Percentiles rank a stretch among this genome's conserved stretches.
Conservation (phyloP, 768 basidiomycete genomes). For the Pleurotus tuber-regium region DNA sequence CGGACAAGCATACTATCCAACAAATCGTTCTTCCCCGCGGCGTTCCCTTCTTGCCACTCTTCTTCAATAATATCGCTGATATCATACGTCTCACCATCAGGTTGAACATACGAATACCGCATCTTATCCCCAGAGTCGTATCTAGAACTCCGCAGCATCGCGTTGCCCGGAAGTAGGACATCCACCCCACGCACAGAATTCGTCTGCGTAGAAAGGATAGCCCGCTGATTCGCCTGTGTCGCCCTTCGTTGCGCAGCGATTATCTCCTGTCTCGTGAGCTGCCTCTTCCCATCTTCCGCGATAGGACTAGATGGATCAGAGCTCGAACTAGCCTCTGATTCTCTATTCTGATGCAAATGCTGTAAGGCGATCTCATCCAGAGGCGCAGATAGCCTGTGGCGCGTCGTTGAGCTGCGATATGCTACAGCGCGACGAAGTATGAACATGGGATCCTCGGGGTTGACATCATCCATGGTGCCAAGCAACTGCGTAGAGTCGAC, state of each 20-base stretch:
- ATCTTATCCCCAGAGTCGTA: slow-evolving; percentile 69
- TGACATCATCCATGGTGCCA: slow-evolving; percentile 72
- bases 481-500: slow-evolving; percentile 75
- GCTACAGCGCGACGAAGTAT: slow-evolving; percentile 80
- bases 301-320: slow-evolving; percentile 40
- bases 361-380: slow-evolving; percentile 83
- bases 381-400: slow-evolving; percentile 69
- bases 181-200: slow-evolving; percentile 90
- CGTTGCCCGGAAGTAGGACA: slow-evolving; percentile 81
- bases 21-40: slow-evolving; percentile 49
- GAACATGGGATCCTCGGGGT: slow-evolving; percentile 84
- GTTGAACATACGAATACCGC: slow-evolving; percentile 92
- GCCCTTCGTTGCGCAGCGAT: slow-evolving; percentile 92
- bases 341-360: slow-evolving; percentile 66
- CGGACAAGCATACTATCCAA: slow-evolving; percentile 63
- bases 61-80: slow-evolving; percentile 92
- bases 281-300: slow-evolving; percentile 30
- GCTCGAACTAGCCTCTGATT: slow-evolving; percentile 52
- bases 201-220: slow-evolving; percentile 75
- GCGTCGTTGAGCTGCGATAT: slow-evolving; percentile 69
- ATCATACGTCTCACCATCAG: slow-evolving; percentile 88
- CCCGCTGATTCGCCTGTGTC: slow-evolving; percentile 80
- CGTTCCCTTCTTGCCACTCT: slow-evolving; percentile 65
- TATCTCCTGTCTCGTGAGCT: slow-evolving; percentile 76
- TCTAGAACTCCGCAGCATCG: slow-evolving; percentile 80